Percentiles rank a stretch among this genome's conserved stretches.
phyloP scores from a whole-genome alignment of 306 rosid genomes.

The Cicer arietinum region DNA sequence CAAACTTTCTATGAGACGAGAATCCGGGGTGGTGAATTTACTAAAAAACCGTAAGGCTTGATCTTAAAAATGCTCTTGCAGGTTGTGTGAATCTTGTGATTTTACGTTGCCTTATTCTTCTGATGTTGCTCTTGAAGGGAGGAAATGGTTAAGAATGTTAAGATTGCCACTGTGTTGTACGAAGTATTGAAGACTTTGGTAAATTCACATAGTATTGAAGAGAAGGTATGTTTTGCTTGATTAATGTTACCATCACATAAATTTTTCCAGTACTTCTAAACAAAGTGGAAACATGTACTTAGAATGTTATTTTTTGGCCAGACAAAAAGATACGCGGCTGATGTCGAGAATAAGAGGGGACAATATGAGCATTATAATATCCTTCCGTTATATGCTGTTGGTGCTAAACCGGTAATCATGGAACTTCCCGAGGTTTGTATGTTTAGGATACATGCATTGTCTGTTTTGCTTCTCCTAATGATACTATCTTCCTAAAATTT shows the following conservation, averaged over 20 bases:
- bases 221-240: constrained; percentile 58
- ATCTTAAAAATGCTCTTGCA: constrained; percentile 43
- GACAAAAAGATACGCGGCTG: constrained; percentile 70
- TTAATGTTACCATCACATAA: constrained; percentile 32
- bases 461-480: constrained; percentile 32
- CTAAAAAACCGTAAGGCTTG: constrained; percentile 78
- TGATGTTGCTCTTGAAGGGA: constrained; percentile 65
- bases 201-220: constrained; percentile 47
- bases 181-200: constrained; percentile 77
- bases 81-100: constrained; percentile 36
- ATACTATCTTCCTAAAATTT: constrained; percentile 2
- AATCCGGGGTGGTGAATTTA: constrained; percentile 69
- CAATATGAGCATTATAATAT: constrained; percentile 81
- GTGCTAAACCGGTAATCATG: constrained; percentile 88
- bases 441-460: constrained; percentile 27
- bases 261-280: constrained; percentile 33
- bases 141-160: constrained; percentile 84
- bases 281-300: constrained; percentile 2
- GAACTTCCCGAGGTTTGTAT: constrained; percentile 86
- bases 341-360: constrained; percentile 67
- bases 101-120: constrained; percentile 35
- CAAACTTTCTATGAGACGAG: constrained; percentile 63
- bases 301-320: constrained; percentile 51
- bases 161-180: constrained; percentile 79
- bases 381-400: constrained; percentile 85